Conservation (phyloP, 305 asterid genomes). For the Nicotiana rustica region DNA sequence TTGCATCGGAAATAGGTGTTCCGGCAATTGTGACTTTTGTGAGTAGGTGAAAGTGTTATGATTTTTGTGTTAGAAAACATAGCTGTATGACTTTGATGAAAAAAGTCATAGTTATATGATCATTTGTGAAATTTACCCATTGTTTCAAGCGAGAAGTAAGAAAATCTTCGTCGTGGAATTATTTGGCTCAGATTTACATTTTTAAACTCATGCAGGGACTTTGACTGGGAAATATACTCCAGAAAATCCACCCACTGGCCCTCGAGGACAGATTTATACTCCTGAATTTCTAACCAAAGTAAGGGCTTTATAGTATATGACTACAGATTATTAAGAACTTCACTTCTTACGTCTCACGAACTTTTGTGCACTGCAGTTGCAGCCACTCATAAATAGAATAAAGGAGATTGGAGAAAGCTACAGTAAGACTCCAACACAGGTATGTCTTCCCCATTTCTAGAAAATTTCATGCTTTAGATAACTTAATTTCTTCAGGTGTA, state of each 20-base stretch:
- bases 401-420: constrained; percentile 82
- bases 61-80: no score
- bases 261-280: constrained; percentile 87
- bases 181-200: background rate
- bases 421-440: constrained; percentile 85
- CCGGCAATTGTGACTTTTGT: no score
- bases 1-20: no score
- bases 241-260: constrained; percentile 80
- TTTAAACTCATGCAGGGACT: constrained; percentile 63
- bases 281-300: constrained; percentile 75
- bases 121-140: no score
- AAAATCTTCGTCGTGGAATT: background rate
- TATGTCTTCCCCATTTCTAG: constrained; percentile 33
- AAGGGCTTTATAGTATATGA: constrained; percentile 38
- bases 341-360: constrained; percentile 25
- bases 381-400: constrained; percentile 77
- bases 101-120: no score
- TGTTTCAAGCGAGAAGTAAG: no score
- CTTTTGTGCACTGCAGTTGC: constrained; percentile 64
- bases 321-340: constrained; percentile 2
- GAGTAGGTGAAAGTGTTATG: no score
- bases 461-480: background rate
- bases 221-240: constrained; percentile 93
- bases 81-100: no score
- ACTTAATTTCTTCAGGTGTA: background rate